These are phyloP conservation scores for Xylariaceae sp. DNA, from an alignment of 2,329 filamentous ascomycete species.

Conservation along the genomic window DNA sequence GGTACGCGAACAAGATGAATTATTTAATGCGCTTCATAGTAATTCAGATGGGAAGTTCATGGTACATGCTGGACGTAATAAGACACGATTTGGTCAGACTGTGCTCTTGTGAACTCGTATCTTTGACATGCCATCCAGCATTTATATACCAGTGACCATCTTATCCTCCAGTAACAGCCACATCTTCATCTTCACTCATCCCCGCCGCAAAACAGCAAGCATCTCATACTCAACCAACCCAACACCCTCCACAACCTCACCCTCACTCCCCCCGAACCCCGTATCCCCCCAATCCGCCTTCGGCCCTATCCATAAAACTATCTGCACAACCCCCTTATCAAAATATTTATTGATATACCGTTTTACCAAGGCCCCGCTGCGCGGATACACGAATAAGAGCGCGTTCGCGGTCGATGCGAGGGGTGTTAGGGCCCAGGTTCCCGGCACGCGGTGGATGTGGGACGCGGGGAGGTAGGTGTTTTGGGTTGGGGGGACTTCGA, in stretches of 20 bases:
- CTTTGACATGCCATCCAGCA: too few species aligned
- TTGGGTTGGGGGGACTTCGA: slow-evolving; percentile 15
- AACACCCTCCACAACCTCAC: slow-evolving; percentile 7
- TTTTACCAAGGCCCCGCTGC: slow-evolving; percentile 28
- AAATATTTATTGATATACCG: slow-evolving; percentile 22
- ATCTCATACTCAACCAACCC: slow-evolving; percentile 19
- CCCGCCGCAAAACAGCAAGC: slow-evolving; percentile 12
- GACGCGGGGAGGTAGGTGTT: slow-evolving; percentile 19
- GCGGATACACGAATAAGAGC: slow-evolving; percentile 35
- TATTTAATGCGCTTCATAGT: neutral
- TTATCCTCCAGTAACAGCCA: too few species aligned
- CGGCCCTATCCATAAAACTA: slow-evolving; percentile 19
- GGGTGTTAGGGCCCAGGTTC: slow-evolving; percentile 31
- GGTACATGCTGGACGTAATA: too few species aligned
- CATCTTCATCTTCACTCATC: too few species aligned
- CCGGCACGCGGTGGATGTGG: slow-evolving; percentile 27
- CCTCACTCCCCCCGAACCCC: neutral
- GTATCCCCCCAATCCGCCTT: slow-evolving; percentile 19
- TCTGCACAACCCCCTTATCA: neutral
- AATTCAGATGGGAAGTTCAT: neutral
- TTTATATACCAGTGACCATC: too few species aligned
- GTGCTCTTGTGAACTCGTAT: too few species aligned
- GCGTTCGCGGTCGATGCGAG: slow-evolving; percentile 22
- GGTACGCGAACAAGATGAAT: neutral
- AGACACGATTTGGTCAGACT: too few species aligned